phyloP scores from a whole-genome alignment of 768 basidiomycete genomes.

The Tulasnella sp. region DNA sequence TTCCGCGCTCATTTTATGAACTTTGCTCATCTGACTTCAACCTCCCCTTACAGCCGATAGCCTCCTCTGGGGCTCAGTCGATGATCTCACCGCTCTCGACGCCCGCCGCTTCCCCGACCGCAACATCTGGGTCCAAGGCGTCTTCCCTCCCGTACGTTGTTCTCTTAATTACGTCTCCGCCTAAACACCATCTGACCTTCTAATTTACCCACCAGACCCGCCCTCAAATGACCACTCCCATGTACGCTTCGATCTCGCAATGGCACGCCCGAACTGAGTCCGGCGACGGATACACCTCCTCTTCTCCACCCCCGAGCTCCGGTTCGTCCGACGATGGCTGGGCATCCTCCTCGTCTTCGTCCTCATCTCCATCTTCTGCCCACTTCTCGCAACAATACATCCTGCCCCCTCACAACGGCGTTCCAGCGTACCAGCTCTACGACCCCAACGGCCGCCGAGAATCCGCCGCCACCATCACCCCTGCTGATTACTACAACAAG shows the following conservation, averaged over 20 bases:
- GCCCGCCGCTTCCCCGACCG: conserved; percentile 21
- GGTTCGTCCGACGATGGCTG: conserved; percentile 24
- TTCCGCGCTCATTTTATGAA: neutral
- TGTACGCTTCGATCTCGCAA: conserved; percentile 26
- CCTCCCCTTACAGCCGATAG: conserved; percentile 25
- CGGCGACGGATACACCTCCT: conserved; percentile 16
- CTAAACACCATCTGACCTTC: neutral
- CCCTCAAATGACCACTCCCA: conserved; percentile 24
- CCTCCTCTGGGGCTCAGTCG: conserved; percentile 28
- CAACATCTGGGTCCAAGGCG: conserved; percentile 22
- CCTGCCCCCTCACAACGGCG: conserved; percentile 7
- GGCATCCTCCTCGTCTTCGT: neutral
- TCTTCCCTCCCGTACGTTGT: conserved; percentile 29
- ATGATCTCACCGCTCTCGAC: conserved; percentile 27
- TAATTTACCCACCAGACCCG: conserved; percentile 14
- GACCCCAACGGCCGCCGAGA: conserved; percentile 24
- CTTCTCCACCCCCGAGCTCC: conserved; percentile 24
- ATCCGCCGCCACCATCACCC: conserved; percentile 27
- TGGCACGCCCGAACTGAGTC: conserved; percentile 19
- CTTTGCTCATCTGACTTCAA: conserved; percentile 13
- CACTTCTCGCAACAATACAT: conserved; percentile 27
- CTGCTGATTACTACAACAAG: conserved; percentile 24
- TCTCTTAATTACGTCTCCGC: conserved; percentile 19
- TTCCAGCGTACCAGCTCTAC: conserved; percentile 16
- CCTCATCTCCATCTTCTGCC: conserved; percentile 19